Evolutionary conservation across 75 land plant species (phyloP).

Genomic region (Sequoiadendron giganteum): DNA sequence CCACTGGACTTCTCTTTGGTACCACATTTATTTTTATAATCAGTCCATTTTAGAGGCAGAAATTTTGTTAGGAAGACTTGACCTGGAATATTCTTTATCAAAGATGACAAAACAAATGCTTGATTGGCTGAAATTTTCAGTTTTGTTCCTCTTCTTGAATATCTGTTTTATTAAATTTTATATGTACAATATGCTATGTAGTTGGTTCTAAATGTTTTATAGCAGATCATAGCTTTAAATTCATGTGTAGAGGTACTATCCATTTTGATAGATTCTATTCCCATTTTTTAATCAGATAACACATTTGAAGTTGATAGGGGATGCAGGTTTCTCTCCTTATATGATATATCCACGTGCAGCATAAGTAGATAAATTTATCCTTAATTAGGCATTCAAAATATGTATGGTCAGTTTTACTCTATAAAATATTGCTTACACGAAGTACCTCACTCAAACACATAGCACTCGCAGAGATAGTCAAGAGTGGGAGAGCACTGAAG

Average conservation of each 20-base stretch:
- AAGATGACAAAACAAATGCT: no score
- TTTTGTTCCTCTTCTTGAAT: no score
- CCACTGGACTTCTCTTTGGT: no score
- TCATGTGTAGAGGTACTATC: background rate
- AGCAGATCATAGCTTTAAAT: background rate
- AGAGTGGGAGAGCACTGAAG: background rate
- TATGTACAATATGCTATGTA: no score
- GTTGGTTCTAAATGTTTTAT: background rate
- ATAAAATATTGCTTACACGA: background rate
- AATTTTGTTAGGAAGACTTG: no score
- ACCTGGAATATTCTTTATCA: no score
- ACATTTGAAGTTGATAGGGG: background rate
- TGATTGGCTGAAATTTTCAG: no score
- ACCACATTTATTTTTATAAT: no score
- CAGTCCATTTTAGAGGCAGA: no score
- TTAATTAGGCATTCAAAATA: background rate
- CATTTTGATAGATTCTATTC: background rate
- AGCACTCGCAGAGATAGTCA: background rate
- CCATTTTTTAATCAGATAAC: background rate
- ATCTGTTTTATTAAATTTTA: no score
- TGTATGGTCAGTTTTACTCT: background rate
- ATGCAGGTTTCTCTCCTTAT: background rate
- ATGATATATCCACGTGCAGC: background rate
- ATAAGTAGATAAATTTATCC: background rate
- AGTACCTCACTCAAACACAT: background rate